These are phyloP conservation scores for Hypoxylon sp. DNA, from an alignment of 2,329 filamentous ascomycete species.

Conservation along the genomic window DNA sequence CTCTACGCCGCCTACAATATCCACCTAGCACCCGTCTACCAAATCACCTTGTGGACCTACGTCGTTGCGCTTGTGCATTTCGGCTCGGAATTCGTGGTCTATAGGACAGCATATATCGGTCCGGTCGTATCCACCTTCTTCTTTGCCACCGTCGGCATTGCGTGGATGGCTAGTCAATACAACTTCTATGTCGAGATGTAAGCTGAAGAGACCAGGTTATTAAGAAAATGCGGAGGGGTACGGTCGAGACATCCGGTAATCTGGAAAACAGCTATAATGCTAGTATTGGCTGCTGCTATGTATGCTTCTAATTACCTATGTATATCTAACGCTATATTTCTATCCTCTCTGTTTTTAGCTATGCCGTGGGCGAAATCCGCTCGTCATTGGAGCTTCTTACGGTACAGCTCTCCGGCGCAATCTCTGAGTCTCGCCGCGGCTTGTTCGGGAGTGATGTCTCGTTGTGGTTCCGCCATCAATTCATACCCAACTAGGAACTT, in stretches of 20 bases:
- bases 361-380: background rate
- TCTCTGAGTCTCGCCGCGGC: constrained; percentile 82
- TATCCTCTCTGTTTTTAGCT: constrained; percentile 15
- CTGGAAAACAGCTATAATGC: background rate
- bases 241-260: background rate
- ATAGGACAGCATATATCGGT: constrained; percentile 78
- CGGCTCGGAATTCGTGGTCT: constrained; percentile 83
- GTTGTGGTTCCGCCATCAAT: constrained; percentile 96
- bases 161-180: constrained; percentile 78
- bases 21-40: constrained; percentile 78
- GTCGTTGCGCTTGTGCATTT: constrained; percentile 84
- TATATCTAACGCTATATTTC: constrained; percentile 26
- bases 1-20: constrained; percentile 89
- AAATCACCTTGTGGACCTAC: constrained; percentile 87
- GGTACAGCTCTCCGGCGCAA: constrained; percentile 87
- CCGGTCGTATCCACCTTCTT: constrained; percentile 70
- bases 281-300: background rate
- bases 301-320: constrained; percentile 27
- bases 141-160: constrained; percentile 65
- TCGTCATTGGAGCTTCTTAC: constrained; percentile 68
- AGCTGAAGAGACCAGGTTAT: background rate
- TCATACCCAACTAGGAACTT: constrained; percentile 99
- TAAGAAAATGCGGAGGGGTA: background rate
- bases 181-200: constrained; percentile 72
- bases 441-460: constrained; percentile 98